A percentile compares a stretch with the other conserved stretches of the same genome.
phyloP scores from a whole-genome alignment of 352 stramenopile genomes.

The Peronospora tabacina region DNA sequence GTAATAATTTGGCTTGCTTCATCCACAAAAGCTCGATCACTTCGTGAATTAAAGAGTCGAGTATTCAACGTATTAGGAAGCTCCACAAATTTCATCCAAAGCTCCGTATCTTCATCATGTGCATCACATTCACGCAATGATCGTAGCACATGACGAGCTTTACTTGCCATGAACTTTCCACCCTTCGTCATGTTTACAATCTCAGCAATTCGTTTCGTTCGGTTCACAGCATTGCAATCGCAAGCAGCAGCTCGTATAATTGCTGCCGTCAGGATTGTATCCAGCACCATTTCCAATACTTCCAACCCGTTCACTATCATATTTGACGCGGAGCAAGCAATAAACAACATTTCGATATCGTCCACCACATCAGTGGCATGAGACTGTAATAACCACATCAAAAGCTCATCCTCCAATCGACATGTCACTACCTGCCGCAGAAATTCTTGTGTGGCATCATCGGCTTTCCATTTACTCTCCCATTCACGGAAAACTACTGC shows the following conservation, averaged over 20 bases:
- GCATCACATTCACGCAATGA: conserved; percentile 1
- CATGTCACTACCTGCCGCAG: conserved; percentile 22
- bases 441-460: conserved; percentile 10
- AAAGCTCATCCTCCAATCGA: conserved; percentile 27
- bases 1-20: conserved; percentile 9
- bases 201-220: conserved; percentile 6
- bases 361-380: conserved; percentile 25
- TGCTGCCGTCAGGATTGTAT: conserved; percentile 9
- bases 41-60: conserved; percentile 20
- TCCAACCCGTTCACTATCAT: conserved; percentile 3
- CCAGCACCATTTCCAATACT: conserved; percentile 7
- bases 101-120: background rate
- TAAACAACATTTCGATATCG: conserved; percentile 14
- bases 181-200: conserved; percentile 5
- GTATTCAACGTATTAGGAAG: conserved; percentile 16
- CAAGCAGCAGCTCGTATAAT: conserved; percentile 14
- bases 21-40: conserved; percentile 17
- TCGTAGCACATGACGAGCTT: conserved; percentile 5
- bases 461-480: background rate
- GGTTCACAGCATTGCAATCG: conserved; percentile 7
- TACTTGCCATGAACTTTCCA: background rate
- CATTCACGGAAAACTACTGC: conserved; percentile 9
- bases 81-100: conserved; percentile 21
- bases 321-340: conserved; percentile 8
- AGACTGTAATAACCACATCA: conserved; percentile 28